Evolutionary conservation across 768 basidiomycete genomes (phyloP).

Genomic region (Holtermannia corniformis): DNA sequence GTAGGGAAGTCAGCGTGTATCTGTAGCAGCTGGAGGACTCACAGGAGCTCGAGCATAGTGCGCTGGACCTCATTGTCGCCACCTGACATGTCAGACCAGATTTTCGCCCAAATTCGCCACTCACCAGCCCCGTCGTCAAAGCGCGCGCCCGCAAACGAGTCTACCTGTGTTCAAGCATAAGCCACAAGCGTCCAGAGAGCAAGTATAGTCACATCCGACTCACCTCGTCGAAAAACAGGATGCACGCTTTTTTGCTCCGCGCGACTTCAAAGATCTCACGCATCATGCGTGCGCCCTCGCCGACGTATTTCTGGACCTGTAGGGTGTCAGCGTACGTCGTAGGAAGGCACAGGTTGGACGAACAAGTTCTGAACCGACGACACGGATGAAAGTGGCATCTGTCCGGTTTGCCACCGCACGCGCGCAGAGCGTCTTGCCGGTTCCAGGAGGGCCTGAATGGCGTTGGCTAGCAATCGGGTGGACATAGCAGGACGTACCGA

Average conservation of each 20-base stretch:
- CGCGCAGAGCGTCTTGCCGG: conserved; percentile 92
- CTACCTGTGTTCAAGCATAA: no score
- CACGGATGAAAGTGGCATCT: conserved; percentile 97
- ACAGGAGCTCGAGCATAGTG: conserved; percentile 97
- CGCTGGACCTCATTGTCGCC: conserved; percentile 98
- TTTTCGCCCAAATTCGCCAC: no score
- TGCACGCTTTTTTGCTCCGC: conserved; percentile 94
- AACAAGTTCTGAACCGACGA: conserved; percentile 98
- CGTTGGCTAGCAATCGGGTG: neutral
- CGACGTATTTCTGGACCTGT: conserved; percentile 99
- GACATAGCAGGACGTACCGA: conserved; percentile 46
- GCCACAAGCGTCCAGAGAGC: no score
- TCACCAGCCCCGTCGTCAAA: conserved; percentile 99
- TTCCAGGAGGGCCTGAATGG: conserved; percentile 27
- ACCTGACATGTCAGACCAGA: no score
- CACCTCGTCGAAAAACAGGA: conserved; percentile 99
- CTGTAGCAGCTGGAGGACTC: no score
- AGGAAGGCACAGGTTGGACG: no score
- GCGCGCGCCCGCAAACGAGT: conserved; percentile 94
- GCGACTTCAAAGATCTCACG: conserved; percentile 99
- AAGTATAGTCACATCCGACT: no score
- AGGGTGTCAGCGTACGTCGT: no score
- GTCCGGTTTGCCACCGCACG: conserved; percentile 97
- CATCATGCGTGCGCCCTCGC: conserved; percentile 98
- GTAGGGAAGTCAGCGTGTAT: no score